Evolutionary conservation across 805 yeast species (phyloP), one percentile per base, ranked within the genome.

Genomic region (Komagataella mondaviorum): DNA sequence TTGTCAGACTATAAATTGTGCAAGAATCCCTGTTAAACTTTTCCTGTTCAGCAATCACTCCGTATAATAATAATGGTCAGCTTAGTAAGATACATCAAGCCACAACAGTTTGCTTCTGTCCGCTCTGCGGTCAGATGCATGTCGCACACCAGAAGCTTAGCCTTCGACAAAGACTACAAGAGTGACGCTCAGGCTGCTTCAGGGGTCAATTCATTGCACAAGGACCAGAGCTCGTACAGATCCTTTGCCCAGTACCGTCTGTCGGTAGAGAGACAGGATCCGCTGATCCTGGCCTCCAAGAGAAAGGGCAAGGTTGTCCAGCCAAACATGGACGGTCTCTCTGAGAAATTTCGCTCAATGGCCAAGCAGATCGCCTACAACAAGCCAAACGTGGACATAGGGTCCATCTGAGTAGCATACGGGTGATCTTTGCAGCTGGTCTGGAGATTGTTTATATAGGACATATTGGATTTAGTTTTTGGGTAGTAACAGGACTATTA

Each of bases 231-330:
- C 8, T 51, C 59, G 2, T 61, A 53, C 59, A 49, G 55, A 46
- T 51, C 62, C 12, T 61, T 61, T 52, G 63, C 63, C 2, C 65
- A 61, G 50, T 61, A 61, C 57, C 57, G 65, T 52, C 50, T 61
- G 44, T 59, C 59, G 50, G 59, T 60, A 17, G 59, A 57, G 45
- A 63, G 60, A 47, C 52, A 52, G 43, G 65, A 61, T 52, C 65
- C 65, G 8, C 51, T 61, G 17, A 23, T 39, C 4, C 39, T 30
- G 39, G 30, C 23, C 44, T 22, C 49, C 30, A 22, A 18, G 43
- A 24, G 20, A 20, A 47, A 47, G 43, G 22, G n/a, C 30, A 23
- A 22, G 17, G 18, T 47, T 6, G 36, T 47, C 30, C 43, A 47
- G 18, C 20, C 16, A 17, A 47, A 17, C 43, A 47, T 17, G 49